A percentile compares a stretch with the other conserved stretches of the same genome.
These are phyloP conservation scores for Trichophyton schoenleinii DNA, from an alignment of 2,329 filamentous ascomycete species.

Conservation along the genomic window DNA sequence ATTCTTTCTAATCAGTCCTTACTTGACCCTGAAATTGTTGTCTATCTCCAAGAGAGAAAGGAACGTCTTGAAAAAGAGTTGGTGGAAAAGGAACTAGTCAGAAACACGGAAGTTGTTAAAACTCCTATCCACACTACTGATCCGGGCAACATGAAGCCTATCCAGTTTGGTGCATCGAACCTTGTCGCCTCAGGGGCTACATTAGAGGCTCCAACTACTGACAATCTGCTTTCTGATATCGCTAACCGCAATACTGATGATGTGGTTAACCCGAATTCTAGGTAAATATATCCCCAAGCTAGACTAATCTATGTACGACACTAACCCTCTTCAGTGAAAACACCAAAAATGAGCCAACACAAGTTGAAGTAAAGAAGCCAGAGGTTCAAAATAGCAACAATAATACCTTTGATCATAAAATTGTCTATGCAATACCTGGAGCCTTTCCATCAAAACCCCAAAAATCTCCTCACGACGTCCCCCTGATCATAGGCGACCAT, in stretches of 20 bases:
- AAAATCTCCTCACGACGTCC: neutral
- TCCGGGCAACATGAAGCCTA: too few species aligned
- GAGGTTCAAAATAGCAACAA: neutral
- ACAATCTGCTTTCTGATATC: neutral
- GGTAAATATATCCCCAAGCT: neutral
- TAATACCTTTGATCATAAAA: too few species aligned
- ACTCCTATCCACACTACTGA: neutral
- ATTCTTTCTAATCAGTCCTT: neutral
- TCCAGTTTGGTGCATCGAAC: neutral
- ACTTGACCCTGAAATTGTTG: neutral
- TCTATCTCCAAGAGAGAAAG: conserved; percentile 2
- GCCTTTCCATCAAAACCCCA: neutral
- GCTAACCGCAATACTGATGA: neutral
- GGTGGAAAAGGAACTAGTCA: neutral
- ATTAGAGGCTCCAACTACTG: neutral
- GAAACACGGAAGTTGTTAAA: neutral
- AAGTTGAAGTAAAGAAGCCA: neutral
- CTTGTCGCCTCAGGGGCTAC: neutral
- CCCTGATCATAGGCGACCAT: conserved; percentile 15
- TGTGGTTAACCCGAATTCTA: neutral
- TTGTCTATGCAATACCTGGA: neutral
- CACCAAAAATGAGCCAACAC: neutral
- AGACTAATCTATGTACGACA: neutral
- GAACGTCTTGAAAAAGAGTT: neutral
- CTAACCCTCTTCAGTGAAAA: neutral